phyloP scores from a whole-genome alignment of 1,284 basidiomycete species.

The Tranzscheliella williamsii region DNA sequence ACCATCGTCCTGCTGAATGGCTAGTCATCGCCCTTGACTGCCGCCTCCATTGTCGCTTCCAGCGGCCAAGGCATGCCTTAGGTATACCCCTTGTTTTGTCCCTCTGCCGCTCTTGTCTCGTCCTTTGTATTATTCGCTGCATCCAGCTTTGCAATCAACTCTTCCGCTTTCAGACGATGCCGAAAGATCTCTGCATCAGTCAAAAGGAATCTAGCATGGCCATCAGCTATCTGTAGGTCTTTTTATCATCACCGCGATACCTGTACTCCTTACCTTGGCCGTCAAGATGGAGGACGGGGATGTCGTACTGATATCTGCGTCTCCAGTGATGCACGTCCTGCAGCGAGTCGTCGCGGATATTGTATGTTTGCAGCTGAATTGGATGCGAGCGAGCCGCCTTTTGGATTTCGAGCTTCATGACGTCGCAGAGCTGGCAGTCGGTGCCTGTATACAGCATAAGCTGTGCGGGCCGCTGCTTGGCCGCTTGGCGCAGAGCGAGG shows the following conservation, averaged over 20 bases:
- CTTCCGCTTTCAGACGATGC: conserved; percentile 18
- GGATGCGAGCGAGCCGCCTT: conserved; percentile 11
- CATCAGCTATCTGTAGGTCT: not conserved
- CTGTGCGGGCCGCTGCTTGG: not conserved
- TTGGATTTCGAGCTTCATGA: conserved; percentile 42
- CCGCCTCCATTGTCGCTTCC: too few relatives aligned
- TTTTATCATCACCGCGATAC: not conserved
- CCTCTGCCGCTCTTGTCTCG: not conserved
- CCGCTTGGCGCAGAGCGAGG: not conserved
- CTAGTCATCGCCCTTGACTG: too few relatives aligned
- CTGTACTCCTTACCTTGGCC: conserved; percentile 12
- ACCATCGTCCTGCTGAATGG: too few relatives aligned
- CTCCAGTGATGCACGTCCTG: conserved; percentile 49
- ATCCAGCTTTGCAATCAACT: conserved; percentile 13
- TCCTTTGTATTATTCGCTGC: not conserved
- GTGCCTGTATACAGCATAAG: conserved; percentile 56
- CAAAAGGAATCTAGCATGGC: too few relatives aligned
- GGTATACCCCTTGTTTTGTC: too few relatives aligned
- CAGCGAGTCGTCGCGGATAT: conserved; percentile 53
- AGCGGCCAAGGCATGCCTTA: too few relatives aligned
- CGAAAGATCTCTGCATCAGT: conserved; percentile 41
- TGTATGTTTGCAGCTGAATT: conserved; percentile 46
- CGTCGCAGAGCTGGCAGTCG: conserved; percentile 54
- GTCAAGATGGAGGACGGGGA: conserved; percentile 51
- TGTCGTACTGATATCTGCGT: conserved; percentile 59